Evolutionary conservation across 495 filamentous ascomycete species (phyloP), one percentile per base, ranked within the genome.

Genomic region (Penicillium odoratum): DNA sequence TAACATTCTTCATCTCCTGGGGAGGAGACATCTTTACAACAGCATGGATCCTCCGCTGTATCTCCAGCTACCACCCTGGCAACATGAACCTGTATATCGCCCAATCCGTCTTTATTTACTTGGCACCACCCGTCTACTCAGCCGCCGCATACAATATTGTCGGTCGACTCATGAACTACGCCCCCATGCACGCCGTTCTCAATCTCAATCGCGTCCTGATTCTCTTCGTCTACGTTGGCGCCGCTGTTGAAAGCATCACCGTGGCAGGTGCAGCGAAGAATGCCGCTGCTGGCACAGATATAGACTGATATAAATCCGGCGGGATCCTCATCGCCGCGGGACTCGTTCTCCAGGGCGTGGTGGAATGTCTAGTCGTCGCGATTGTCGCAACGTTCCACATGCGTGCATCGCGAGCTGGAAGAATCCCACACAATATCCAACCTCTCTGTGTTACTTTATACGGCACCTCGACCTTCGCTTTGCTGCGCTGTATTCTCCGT

Each of bases 111-210:
- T 75, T 83, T 53, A 74, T 84, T 33, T 79, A 83, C 34, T 63
- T 81, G 2, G 78, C 77, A 2, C 82, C 81, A 9, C 81, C 80
- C 1, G 63, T 84, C 18, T 82, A 78, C 63, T 83, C 83, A 0
- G 83, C 83, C 8, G 77, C 82, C 0, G 80, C 83, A 13, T 85
- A 85, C 65, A 86, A 84, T 67, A 68, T 81, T 25, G 74, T 86
- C 33, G 83, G 78, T 0, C 76, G 82, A 4, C 50, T 85, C n/a
- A 80, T 84, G 63, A 63, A 75, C 61, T 74, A 73, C 51, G 66
- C 79, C 26, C 74, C 67, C 33, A 69, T 76, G 74, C 67, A 74
- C 59, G 65, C 77, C 26, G 69, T 73, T 3, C 58, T 80, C 9
- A 67, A 76, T 50, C 75, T 74, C 8, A 64, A 71, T 46, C 71